Base-by-base conservation (phyloP, 2,329 filamentous ascomycete genomes). In the Hypoxylon sp. region DNA sequence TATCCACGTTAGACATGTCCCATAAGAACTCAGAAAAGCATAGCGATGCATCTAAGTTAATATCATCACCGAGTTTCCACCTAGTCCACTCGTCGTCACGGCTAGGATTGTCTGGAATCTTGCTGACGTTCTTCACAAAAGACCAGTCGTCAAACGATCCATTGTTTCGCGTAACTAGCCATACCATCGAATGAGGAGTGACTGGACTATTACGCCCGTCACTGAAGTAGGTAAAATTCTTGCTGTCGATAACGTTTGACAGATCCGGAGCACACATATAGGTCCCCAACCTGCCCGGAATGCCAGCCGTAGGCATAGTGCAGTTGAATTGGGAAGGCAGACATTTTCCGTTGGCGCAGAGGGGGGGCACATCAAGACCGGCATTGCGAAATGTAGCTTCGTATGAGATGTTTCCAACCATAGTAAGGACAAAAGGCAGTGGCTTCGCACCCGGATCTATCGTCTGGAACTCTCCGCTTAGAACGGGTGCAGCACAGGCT, bases 251-350 rank as follows among this genome's bases (percentile, higher is more conserved):
- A 24, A 61, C 56, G 21, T 68, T 68, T 10, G 56, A 42, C 5
- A 68, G 53, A 39, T 69, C 54, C 2, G 68, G 68, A 11, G 71
- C 27, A 48, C 70, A 72, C 21, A 66, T 52, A 21, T 61, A 65
- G 7, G 55, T 68, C 11, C 56, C 61, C 11, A 53, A 11, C 11
- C 56, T 48, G n/a, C 66, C 66, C 27, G 57, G 52, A 27, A 50
- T 13, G 3, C 56, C 54, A 21, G 66, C 39, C 5, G 58, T 62
- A 15, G 67, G 55, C 37, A 73, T 44, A 13, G 69, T 64, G 39
- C 72, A 73, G 57, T 73, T 73, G 58, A 73, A 72, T 6, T 56
- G 66, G 35, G 46, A 44, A 1, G 70, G 67, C 5, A 73, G 59
- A 27, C 72, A 73, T 19, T 17, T 55, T 1, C 64, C 68, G 19